Evolutionary conservation across 176 grass and related monocot genomes (phyloP), one percentile per base, ranked within the genome.

Genomic region (Raddia guianensis): DNA sequence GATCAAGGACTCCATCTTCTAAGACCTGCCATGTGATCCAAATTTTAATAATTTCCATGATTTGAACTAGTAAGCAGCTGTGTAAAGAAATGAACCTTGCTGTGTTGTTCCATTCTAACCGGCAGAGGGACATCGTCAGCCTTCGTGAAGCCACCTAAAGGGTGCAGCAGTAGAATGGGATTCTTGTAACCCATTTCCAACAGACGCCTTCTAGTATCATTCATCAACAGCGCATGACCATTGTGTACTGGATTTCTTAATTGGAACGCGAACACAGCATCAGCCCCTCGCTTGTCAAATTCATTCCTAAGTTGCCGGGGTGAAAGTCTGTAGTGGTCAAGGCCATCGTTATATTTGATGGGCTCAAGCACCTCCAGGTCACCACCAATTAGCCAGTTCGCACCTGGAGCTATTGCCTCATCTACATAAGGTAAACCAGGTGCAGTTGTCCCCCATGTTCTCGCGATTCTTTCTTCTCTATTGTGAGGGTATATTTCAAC

Each of bases 381-480:
- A 34, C 95, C 95, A 66, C 95, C 95, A 33, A 98, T 92, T 8
- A 98, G 67, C 92, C 91, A 98, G 63, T 98, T 89, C 40, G 92
- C 95, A 71, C 92, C 77, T 78, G 78, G 60, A 3, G 78, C 69
- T 74, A 98, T 95, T 35, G 87, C 69, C 87, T 95, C 92, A 56
- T 95, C 92, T 15, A 95, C 95, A 69, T 98, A 98, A 8, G 95
- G 95, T 54, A 98, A 89, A 56, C 95, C 92, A 62, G 90, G 86
- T 46, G 92, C 90, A 9, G 90, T 93, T 72, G 90, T 87, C 51
- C 95, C 95, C 81, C 88, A 98, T 66, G 82, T 95, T 86, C 92
- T 91, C 68, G 95, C 92, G 19, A 98, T 91, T 83, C 95, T 91
- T 90, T 98, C 95, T 91, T 98, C 95, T 89, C 91, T 98, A 66